phyloP scores from a whole-genome alignment of 2,329 filamentous ascomycete species.

The Zymoseptoria pseudotritici region DNA sequence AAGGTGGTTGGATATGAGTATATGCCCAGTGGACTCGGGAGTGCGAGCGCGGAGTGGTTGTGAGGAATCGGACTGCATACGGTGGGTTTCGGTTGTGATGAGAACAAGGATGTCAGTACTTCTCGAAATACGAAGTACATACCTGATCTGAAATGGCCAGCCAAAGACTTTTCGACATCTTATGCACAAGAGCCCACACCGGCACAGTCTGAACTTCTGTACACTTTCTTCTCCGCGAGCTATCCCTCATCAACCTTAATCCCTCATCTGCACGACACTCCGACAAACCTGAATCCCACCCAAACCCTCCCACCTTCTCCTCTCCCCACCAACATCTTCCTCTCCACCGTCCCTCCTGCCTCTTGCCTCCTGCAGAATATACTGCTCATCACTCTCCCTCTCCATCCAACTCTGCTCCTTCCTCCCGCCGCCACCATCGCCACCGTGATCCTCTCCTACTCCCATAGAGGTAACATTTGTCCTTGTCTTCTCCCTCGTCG shows the following conservation, averaged over 20 bases:
- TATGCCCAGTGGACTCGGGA: constrained; percentile 46
- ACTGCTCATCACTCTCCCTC: constrained; percentile 14
- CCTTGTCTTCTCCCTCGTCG: constrained; percentile 3
- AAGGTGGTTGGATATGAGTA: constrained; percentile 42
- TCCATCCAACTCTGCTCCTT: constrained; percentile 4
- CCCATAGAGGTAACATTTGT: constrained; percentile 5
- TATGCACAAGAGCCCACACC: too few relatives aligned
- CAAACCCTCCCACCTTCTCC: constrained; percentile 1
- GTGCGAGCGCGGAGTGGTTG: constrained; percentile 39
- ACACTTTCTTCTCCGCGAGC: background rate
- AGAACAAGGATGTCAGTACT: background rate
- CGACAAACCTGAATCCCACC: constrained; percentile 14
- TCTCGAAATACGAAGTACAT: background rate
- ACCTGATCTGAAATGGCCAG: background rate
- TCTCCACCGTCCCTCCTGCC: background rate
- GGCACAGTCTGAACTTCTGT: background rate
- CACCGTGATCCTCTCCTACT: background rate
- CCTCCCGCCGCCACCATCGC: constrained; percentile 3
- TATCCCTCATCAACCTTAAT: background rate
- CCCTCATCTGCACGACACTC: constrained; percentile 13
- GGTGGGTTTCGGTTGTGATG: background rate
- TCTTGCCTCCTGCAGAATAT: constrained; percentile 14
- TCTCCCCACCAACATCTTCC: background rate
- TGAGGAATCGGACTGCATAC: background rate
- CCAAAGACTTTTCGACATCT: background rate